Evolutionary conservation across 768 basidiomycete species (phyloP), one percentile per base, ranked within the genome.

Genomic region (Agaricus subrufescens): DNA sequence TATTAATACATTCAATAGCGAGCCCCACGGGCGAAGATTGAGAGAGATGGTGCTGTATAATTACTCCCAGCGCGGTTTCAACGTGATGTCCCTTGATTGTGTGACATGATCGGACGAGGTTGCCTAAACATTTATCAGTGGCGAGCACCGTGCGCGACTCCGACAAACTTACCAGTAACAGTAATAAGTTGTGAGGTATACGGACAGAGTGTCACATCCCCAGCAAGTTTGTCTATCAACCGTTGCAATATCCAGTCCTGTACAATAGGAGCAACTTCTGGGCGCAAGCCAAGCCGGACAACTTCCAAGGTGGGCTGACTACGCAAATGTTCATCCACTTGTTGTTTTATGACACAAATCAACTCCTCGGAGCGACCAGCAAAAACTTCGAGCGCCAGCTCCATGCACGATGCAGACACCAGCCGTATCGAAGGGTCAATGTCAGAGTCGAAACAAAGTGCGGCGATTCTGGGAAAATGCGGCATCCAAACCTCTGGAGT

Each of bases 61-160:
- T 73, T 1, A 82, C 80, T 6, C 80, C 80, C 19, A 94, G 60
- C 15, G 93, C 67, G 1, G 90, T 85, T 57, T 97, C 94, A 1
- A 82, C 84, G 8, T 87, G 65, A 60, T 88, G 82, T 0, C 75
- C 60, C 59, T 86, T 86, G 34, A 80, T 63, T 19, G 63, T 62
- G 2, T 71, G 53, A 7, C 69, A 57, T 11, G 52, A 60, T 58
- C 65, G 62, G 23, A 75, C 55, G 38, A 78, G 65, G 1, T 47
- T 58, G 34, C 59, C 75, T 75, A 55, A 56, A 60, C 23, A 44
- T 54, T 29, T 57, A 57, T 29, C 40, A 52, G 31, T 50, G 8
- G 29, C 10, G 10, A 50, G 38, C 34, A 26, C 46, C 47, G 31
- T 15, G 19, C 43, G 30, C 34, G 25, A 64, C 27, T 25, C 43